Conservation (phyloP, 495 filamentous ascomycete genomes). For the Hyaloscypha hepaticicola region DNA sequence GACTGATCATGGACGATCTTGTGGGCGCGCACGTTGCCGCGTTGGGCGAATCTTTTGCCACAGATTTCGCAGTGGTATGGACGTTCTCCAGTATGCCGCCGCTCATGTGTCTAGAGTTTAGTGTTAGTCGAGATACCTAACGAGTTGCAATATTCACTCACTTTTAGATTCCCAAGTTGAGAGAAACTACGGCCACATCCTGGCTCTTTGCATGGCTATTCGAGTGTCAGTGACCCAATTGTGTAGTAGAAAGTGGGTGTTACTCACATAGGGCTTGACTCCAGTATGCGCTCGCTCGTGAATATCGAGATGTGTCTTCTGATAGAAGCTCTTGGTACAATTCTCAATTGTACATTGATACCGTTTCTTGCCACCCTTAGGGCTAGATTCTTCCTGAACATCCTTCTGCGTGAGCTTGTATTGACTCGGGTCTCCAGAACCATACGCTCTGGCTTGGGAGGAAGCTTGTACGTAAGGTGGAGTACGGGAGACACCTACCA, state of each 20-base stretch:
- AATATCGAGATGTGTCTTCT: constrained; percentile 93
- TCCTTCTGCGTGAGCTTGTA: constrained; percentile 31
- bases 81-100: constrained; percentile 83
- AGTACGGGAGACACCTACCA: constrained; percentile 25
- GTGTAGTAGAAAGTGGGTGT: neutral
- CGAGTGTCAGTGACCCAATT: neutral
- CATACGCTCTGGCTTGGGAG: constrained; percentile 14
- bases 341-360: constrained; percentile 74
- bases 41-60: constrained; percentile 78
- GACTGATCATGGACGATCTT: constrained; percentile 73
- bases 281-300: constrained; percentile 89
- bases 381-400: constrained; percentile 29
- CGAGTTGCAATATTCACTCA: constrained; percentile 39
- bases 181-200: constrained; percentile 81
- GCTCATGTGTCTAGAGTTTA: constrained; percentile 68
- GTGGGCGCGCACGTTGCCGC: constrained; percentile 85
- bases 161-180: constrained; percentile 86
- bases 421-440: constrained; percentile 18
- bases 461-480: constrained; percentile 20
- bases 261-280: constrained; percentile 83
- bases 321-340: constrained; percentile 81
- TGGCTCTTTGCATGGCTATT: constrained; percentile 69
- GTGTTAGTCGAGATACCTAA: constrained; percentile 15
- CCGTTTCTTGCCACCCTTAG: constrained; percentile 50
- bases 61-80: constrained; percentile 84